phyloP scores from a whole-genome alignment of 352 stramenopile genomes.

The Pythium guiyangense region DNA sequence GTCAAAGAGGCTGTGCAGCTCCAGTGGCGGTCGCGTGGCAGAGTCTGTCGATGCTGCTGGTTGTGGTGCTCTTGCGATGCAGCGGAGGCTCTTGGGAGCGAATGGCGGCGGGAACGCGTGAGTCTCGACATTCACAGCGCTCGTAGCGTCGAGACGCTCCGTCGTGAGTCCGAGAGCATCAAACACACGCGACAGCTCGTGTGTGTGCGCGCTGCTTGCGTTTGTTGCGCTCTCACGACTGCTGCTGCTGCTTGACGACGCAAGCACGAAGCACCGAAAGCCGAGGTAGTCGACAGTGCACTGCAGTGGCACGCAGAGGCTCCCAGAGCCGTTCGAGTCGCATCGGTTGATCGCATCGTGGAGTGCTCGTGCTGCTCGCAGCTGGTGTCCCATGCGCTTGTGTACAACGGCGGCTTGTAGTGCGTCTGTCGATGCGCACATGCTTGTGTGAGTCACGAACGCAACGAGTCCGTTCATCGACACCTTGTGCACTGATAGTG shows the following conservation, averaged over 20 bases:
- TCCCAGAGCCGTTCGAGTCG: constrained; percentile 54
- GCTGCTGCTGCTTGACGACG: constrained; percentile 13
- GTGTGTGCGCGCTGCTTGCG: too few relatives aligned
- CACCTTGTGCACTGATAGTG: too few relatives aligned
- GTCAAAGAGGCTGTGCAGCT: constrained; percentile 26
- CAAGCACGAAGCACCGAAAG: constrained; percentile 44
- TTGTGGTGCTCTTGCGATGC: not conserved
- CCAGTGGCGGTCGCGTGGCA: too few relatives aligned
- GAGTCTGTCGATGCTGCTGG: not conserved
- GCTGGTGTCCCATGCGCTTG: constrained; percentile 42
- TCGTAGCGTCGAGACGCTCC: constrained; percentile 19
- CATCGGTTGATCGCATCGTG: constrained; percentile 25
- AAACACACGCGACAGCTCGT: constrained; percentile 20
- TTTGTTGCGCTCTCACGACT: too few relatives aligned
- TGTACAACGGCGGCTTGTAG: constrained; percentile 13
- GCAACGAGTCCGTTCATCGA: too few relatives aligned
- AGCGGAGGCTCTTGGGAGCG: constrained; percentile 7
- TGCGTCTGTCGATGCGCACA: too few relatives aligned
- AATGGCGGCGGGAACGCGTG: not conserved
- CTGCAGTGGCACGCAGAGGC: too few relatives aligned
- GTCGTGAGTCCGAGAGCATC: constrained; percentile 28
- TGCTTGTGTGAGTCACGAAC: too few relatives aligned
- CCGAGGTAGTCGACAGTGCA: constrained; percentile 65
- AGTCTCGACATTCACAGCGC: too few relatives aligned
- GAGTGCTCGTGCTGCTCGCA: constrained; percentile 38